A percentile compares a stretch with the other conserved stretches of the same genome.
These are phyloP conservation scores for Anthostomella pinea DNA, from an alignment of 2,329 filamentous ascomycete species.

Conservation along the genomic window DNA sequence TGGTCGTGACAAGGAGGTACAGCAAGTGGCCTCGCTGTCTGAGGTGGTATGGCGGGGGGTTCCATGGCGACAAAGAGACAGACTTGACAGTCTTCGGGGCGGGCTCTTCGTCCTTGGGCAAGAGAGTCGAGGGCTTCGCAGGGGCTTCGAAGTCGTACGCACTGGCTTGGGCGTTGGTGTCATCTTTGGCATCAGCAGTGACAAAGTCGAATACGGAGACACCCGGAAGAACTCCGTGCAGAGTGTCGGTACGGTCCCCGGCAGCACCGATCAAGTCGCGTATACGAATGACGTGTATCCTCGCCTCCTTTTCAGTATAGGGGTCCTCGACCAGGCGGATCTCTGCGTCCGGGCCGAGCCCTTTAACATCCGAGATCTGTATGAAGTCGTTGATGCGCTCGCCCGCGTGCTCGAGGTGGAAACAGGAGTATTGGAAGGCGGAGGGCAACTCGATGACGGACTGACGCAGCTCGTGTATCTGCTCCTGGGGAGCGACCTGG, in stretches of 20 bases:
- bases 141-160: conserved; percentile 72
- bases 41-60: conserved; percentile 88
- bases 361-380: conserved; percentile 84
- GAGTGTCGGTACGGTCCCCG: conserved; percentile 80
- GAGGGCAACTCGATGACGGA: conserved; percentile 90
- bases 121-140: conserved; percentile 65
- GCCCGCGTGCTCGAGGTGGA: conserved; percentile 90
- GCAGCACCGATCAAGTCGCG: conserved; percentile 91
- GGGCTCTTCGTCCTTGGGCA: conserved; percentile 64
- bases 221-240: conserved; percentile 83
- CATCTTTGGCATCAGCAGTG: conserved; percentile 41
- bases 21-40: conserved; percentile 89
- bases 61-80: conserved; percentile 88
- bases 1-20: conserved; percentile 84
- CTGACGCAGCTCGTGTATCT: conserved; percentile 95
- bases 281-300: conserved; percentile 88
- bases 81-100: conserved; percentile 89
- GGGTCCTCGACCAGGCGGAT: conserved; percentile 86
- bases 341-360: conserved; percentile 72
- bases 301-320: conserved; percentile 97
- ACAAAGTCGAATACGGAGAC: conserved; percentile 84
- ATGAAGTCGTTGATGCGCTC: conserved; percentile 93
- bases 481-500: conserved; percentile 87
- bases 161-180: conserved; percentile 37
- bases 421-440: conserved; percentile 97